Evolutionary conservation across 176 grass and related monocot species (phyloP).

Genomic region (Zoysia pacifica): DNA sequence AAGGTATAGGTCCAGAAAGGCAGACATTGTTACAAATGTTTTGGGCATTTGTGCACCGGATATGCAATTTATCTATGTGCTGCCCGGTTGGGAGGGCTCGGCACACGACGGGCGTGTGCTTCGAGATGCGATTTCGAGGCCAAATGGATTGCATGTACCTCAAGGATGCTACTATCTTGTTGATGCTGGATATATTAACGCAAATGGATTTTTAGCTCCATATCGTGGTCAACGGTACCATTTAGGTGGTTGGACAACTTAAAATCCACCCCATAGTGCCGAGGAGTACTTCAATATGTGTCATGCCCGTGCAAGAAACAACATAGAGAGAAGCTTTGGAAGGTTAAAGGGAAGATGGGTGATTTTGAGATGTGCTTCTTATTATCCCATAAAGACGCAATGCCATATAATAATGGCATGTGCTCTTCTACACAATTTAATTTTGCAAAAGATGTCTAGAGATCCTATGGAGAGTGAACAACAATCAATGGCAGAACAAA

Average conservation of each 20-base stretch:
- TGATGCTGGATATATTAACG: conserved; percentile 4
- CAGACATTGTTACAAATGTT: not conserved
- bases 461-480: not conserved
- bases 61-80: conserved; percentile 6
- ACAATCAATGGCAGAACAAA: not conserved
- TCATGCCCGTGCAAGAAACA: not conserved
- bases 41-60: not conserved
- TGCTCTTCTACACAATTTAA: conserved; percentile 3
- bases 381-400: not conserved
- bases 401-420: not conserved
- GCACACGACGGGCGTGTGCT: not conserved
- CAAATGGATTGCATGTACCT: not conserved
- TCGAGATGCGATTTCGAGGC: not conserved
- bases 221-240: not conserved
- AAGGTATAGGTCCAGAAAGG: conserved; percentile 7
- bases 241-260: not conserved
- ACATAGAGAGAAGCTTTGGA: conserved; percentile 7
- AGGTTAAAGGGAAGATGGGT: not conserved
- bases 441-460: not conserved
- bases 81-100: not conserved
- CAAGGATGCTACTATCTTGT: not conserved
- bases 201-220: not conserved
- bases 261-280: not conserved
- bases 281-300: not conserved
- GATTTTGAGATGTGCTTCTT: not conserved